A percentile compares a stretch with the other conserved stretches of the same genome.
These are phyloP conservation scores for Hypoxylon intermedium DNA, from an alignment of 495 filamentous ascomycete genomes.

Conservation along the genomic window DNA sequence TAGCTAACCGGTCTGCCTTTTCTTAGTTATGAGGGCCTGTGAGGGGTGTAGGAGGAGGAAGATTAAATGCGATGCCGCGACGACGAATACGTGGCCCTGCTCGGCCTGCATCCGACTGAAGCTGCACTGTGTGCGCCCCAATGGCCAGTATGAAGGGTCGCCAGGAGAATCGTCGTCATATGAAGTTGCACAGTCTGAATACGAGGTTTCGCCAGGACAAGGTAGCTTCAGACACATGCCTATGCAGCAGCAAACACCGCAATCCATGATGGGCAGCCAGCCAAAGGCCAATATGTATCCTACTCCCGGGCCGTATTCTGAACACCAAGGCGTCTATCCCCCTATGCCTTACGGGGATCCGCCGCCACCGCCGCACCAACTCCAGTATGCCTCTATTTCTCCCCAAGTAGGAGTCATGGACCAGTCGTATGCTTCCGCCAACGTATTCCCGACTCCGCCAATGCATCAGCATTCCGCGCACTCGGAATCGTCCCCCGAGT, in stretches of 20 bases:
- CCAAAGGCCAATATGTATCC: slow-evolving; percentile 51
- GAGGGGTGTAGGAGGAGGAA: slow-evolving; percentile 91
- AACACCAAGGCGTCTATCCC: slow-evolving; percentile 53
- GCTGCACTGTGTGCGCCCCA: slow-evolving; percentile 90
- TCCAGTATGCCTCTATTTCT: slow-evolving; percentile 59
- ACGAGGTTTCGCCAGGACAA: slow-evolving; percentile 53
- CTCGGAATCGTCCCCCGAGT: slow-evolving; percentile 55
- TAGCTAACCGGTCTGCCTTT: slow-evolving; percentile 28
- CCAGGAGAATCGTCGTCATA: slow-evolving; percentile 55
- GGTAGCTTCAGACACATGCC: slow-evolving; percentile 63
- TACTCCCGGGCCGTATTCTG: slow-evolving; percentile 48
- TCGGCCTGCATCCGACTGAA: slow-evolving; percentile 92
- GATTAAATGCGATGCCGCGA: slow-evolving; percentile 97
- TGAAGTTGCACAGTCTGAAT: slow-evolving; percentile 54
- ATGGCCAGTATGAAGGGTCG: slow-evolving; percentile 83
- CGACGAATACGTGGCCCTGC: slow-evolving; percentile 98
- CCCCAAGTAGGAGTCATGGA: slow-evolving; percentile 57
- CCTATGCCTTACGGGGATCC: slow-evolving; percentile 53
- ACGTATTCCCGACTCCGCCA: slow-evolving; percentile 62
- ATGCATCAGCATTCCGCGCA: slow-evolving; percentile 55
- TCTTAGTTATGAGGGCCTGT: slow-evolving; percentile 93
- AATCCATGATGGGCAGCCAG: slow-evolving; percentile 42
- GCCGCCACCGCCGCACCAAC: slow-evolving; percentile 50
- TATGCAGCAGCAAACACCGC: slow-evolving; percentile 50
- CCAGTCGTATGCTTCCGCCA: slow-evolving; percentile 54